These are phyloP conservation scores for Neospora caninum DNA, from an alignment of 169 alveolate genomes.

Conservation along the genomic window DNA sequence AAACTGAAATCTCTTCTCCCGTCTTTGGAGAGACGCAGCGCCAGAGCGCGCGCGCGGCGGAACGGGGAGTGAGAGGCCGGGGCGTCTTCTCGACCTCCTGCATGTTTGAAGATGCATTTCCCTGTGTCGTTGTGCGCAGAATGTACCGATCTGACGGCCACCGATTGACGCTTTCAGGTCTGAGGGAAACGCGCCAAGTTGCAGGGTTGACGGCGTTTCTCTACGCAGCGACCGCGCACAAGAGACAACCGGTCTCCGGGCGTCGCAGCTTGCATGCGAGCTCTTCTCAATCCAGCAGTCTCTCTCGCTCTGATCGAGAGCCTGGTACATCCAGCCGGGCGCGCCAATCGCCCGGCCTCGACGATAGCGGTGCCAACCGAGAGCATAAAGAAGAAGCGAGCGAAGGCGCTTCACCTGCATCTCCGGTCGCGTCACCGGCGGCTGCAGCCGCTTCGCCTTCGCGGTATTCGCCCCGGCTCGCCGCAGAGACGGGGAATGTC, in stretches of 20 bases:
- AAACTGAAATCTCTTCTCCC: too few relatives aligned
- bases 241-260: background rate
- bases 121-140: background rate
- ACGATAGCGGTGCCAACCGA: background rate
- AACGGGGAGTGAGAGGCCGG: background rate
- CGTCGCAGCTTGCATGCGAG: background rate
- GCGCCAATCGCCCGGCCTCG: too few relatives aligned
- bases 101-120: background rate
- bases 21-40: background rate
- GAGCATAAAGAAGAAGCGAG: background rate
- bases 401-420: background rate
- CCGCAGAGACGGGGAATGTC: background rate
- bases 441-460: background rate
- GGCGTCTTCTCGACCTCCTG: background rate
- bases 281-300: background rate
- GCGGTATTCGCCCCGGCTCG: background rate
- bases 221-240: background rate
- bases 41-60: background rate
- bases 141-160: slow-evolving; percentile 22
- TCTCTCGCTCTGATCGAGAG: background rate
- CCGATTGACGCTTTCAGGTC: slow-evolving; percentile 15
- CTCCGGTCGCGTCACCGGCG: slow-evolving; percentile 4
- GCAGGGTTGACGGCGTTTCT: background rate
- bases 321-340: too few relatives aligned
- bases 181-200: slow-evolving; percentile 33